phyloP scores from a whole-genome alignment of 306 rosid species.

The Nissolia schottii region DNA sequence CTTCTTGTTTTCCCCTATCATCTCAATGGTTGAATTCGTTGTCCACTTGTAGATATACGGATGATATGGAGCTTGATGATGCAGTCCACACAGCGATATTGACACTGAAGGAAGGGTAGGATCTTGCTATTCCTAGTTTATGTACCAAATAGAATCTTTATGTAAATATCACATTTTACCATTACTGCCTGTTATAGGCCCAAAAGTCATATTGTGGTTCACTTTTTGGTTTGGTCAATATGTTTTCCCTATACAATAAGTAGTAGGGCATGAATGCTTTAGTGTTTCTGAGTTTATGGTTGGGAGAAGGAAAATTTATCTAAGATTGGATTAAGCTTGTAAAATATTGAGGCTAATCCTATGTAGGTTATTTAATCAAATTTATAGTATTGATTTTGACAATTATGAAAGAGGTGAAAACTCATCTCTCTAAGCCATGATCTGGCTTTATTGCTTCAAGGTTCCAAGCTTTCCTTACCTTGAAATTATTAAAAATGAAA shows the following conservation, averaged over 20 bases:
- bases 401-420: not conserved
- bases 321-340: not conserved
- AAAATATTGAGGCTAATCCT: not conserved
- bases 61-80: constrained; percentile 97
- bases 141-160: not conserved
- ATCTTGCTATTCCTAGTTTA: constrained; percentile 14
- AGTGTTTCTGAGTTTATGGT: not conserved
- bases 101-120: constrained; percentile 98
- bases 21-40: constrained; percentile 11
- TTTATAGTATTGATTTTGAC: not conserved
- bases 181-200: not conserved
- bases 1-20: not conserved
- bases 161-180: constrained; percentile 11
- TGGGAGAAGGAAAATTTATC: constrained; percentile 11
- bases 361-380: not conserved
- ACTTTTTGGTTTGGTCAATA: not conserved
- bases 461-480: not conserved
- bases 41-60: constrained; percentile 62
- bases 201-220: not conserved
- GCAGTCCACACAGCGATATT: constrained; percentile 94
- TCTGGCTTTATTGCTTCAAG: not conserved
- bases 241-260: not conserved
- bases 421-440: not conserved
- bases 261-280: not conserved
- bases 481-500: not conserved